phyloP scores from a whole-genome alignment of 345 rosid species.

The Brassica rapa region DNA sequence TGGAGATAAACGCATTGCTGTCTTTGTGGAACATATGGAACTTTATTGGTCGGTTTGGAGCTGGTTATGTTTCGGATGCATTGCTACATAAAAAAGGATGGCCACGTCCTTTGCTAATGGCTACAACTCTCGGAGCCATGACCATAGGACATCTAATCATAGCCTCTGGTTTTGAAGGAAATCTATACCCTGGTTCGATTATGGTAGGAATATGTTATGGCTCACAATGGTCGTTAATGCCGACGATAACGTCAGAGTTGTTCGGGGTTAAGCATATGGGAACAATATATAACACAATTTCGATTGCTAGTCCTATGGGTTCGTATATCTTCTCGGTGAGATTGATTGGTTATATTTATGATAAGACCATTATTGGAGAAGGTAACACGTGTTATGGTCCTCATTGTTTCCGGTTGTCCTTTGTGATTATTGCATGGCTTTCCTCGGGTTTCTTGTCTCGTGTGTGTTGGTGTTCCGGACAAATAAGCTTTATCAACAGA shows the following conservation, averaged over 20 bases:
- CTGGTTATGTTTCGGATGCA: constrained; percentile 61
- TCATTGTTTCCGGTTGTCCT: constrained; percentile 67
- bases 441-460: constrained; percentile 58
- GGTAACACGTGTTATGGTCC: constrained; percentile 60
- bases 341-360: constrained; percentile 74
- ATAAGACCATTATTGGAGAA: constrained; percentile 47
- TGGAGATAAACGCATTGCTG: constrained; percentile 61
- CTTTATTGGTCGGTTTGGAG: constrained; percentile 83
- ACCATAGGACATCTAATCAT: constrained; percentile 56
- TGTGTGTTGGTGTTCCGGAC: constrained; percentile 57
- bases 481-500: constrained; percentile 51
- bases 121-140: constrained; percentile 59
- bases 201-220: constrained; percentile 78
- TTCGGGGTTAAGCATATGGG: constrained; percentile 83
- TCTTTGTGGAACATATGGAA: constrained; percentile 81
- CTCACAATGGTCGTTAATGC: constrained; percentile 82
- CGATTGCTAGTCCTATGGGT: constrained; percentile 76
- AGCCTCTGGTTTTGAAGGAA: constrained; percentile 63
- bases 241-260: constrained; percentile 66
- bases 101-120: constrained; percentile 71
- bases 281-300: constrained; percentile 79
- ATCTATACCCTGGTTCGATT: constrained; percentile 60
- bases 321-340: constrained; percentile 79
- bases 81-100: constrained; percentile 59
- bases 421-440: constrained; percentile 69